These are phyloP conservation scores for Zymoseptoria tritici DNA, from an alignment of 2,329 filamentous ascomycete species.

Conservation along the genomic window DNA sequence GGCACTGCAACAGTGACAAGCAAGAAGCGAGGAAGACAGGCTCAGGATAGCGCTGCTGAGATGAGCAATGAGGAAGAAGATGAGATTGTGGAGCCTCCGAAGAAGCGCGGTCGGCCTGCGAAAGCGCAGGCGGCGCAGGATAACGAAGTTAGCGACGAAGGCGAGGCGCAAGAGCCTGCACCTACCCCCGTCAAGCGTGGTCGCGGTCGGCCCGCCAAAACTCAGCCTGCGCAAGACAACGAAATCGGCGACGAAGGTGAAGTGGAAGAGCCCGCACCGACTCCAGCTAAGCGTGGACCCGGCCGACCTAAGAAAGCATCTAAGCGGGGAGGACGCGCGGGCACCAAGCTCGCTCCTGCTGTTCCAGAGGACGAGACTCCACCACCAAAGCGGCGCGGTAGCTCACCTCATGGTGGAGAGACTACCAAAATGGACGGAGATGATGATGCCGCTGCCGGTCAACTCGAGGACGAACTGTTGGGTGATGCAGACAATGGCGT, in stretches of 20 bases:
- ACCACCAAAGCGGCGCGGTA: slow-evolving; percentile 23
- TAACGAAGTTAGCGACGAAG: slow-evolving; percentile 1
- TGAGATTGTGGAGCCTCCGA: slow-evolving; percentile 14
- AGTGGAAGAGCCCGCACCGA: slow-evolving; percentile 12
- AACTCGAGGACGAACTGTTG: slow-evolving; percentile 24
- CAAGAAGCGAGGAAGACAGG: slow-evolving; percentile 12
- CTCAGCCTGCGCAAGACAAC: slow-evolving; percentile 16
- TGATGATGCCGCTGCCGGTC: slow-evolving; percentile 23
- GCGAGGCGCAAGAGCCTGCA: slow-evolving; percentile 3
- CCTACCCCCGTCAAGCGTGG: slow-evolving; percentile 22
- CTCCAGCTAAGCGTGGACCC: slow-evolving; percentile 25
- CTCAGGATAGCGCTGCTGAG: slow-evolving; percentile 1
- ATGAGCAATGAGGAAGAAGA: slow-evolving; percentile 1
- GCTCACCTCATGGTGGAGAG: slow-evolving; percentile 24
- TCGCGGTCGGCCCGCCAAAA: slow-evolving; percentile 14
- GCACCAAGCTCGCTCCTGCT: slow-evolving; percentile 6
- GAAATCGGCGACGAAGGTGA: slow-evolving; percentile 15
- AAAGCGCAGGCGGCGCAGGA: slow-evolving; percentile 8
- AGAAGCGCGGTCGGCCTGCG: slow-evolving; percentile 24
- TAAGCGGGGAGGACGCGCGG: slow-evolving; percentile 2
- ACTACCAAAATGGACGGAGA: slow-evolving; percentile 25
- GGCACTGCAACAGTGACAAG: background rate
- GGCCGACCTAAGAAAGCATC: slow-evolving; percentile 13
- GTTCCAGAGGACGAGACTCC: slow-evolving; percentile 12
- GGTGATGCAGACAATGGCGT: slow-evolving; percentile 14